Conservation (phyloP, 2,329 filamentous ascomycete genomes). For the Pestalotiopsis sp. region DNA sequence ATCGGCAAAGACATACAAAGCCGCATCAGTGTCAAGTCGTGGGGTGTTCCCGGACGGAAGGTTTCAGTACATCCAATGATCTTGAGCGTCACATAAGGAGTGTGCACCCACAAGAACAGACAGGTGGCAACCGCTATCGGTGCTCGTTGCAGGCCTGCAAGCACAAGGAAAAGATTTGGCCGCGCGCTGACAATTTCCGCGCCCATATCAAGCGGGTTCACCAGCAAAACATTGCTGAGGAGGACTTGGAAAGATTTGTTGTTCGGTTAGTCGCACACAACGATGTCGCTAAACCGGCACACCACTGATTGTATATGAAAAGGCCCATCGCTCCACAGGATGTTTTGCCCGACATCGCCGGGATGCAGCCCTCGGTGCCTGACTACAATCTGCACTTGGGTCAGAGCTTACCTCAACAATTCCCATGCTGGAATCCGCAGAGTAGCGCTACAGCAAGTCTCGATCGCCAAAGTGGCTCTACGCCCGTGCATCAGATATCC, state of each 20-base stretch:
- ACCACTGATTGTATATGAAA: neutral
- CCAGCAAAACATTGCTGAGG: constrained; percentile 37
- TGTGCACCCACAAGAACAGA: constrained; percentile 60
- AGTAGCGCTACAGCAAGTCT: neutral
- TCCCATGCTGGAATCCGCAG: neutral
- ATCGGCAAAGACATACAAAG: constrained; percentile 70
- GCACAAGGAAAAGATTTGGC: constrained; percentile 72
- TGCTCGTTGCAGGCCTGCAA: constrained; percentile 63
- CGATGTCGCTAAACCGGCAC: neutral
- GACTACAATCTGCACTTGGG: constrained; percentile 13
- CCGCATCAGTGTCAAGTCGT: constrained; percentile 63
- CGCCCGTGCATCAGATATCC: neutral
- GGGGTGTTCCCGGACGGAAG: constrained; percentile 61
- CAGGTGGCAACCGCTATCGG: constrained; percentile 55
- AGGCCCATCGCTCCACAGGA: constrained; percentile 12
- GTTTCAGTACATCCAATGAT: constrained; percentile 82
- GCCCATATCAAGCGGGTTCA: constrained; percentile 78
- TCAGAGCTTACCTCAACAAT: neutral
- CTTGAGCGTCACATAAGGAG: constrained; percentile 77
- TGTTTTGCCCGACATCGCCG: constrained; percentile 15
- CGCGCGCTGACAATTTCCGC: constrained; percentile 84
- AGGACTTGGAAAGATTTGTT: constrained; percentile 40
- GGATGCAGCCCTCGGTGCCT: constrained; percentile 8
- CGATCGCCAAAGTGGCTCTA: neutral
- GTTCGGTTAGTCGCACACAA: constrained; percentile 27